These are phyloP conservation scores for Trichophyton equinum DNA, from an alignment of 2,329 filamentous ascomycete species.

Conservation along the genomic window DNA sequence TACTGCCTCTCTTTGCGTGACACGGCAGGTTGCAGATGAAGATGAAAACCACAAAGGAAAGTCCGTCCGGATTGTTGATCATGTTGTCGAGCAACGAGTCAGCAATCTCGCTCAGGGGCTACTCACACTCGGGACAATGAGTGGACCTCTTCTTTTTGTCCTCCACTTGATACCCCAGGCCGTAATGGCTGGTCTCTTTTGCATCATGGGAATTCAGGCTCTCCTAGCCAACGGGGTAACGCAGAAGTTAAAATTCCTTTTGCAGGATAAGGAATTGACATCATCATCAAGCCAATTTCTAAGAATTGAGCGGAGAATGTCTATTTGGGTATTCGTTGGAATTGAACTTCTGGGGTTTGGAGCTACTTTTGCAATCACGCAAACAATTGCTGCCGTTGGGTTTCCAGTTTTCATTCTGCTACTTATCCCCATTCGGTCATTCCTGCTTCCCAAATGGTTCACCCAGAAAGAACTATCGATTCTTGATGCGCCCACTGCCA, in stretches of 20 bases:
- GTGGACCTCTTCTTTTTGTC: constrained; percentile 58
- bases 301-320: constrained; percentile 46
- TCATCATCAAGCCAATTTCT: constrained; percentile 45
- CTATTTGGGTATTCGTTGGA: constrained; percentile 60
- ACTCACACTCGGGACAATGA: constrained; percentile 67
- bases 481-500: constrained; percentile 63
- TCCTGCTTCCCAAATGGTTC: constrained; percentile 52
- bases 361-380: constrained; percentile 69
- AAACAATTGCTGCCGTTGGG: constrained; percentile 70
- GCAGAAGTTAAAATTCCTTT: constrained; percentile 57
- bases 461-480: constrained; percentile 46
- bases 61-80: constrained; percentile 48
- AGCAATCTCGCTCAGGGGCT: constrained; percentile 69
- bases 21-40: constrained; percentile 41
- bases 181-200: constrained; percentile 69
- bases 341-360: constrained; percentile 59
- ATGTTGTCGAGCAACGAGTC: constrained; percentile 56
- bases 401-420: constrained; percentile 64
- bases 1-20: constrained; percentile 65
- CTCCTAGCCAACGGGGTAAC: constrained; percentile 68
- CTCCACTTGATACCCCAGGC: constrained; percentile 68
- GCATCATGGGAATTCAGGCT: constrained; percentile 72
- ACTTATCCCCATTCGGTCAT: constrained; percentile 53
- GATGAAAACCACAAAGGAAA: constrained; percentile 50
- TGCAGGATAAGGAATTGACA: constrained; percentile 52